Conservation (phyloP, 805 yeast species). For the Suhomyces faveliae region DNA sequence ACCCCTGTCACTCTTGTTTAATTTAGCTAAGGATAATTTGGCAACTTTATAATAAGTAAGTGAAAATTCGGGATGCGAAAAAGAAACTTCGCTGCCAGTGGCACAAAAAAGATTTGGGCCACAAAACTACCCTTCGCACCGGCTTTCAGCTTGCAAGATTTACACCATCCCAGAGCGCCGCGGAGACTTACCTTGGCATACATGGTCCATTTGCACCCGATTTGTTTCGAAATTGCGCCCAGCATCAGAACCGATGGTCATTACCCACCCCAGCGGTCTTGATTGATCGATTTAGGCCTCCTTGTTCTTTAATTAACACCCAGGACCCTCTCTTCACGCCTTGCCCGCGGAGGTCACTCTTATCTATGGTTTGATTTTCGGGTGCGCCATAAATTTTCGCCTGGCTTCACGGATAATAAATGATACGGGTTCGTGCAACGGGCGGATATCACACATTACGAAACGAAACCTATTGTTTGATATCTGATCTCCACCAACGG, state of each 20-base stretch:
- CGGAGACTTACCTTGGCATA: background rate
- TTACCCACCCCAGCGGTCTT: background rate
- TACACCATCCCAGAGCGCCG: background rate
- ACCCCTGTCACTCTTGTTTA: background rate
- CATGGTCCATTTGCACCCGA: background rate
- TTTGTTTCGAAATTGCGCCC: background rate
- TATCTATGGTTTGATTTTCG: background rate
- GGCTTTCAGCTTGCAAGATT: background rate
- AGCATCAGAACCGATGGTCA: too few species aligned
- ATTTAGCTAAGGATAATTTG: background rate
- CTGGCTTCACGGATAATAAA: background rate
- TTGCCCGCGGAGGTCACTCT: background rate
- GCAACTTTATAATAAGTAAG: background rate
- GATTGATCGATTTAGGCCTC: background rate
- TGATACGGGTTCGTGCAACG: background rate
- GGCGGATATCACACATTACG: background rate
- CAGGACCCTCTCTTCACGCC: background rate
- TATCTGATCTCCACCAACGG: background rate
- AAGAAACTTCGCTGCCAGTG: constrained; percentile 1
- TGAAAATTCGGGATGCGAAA: constrained; percentile 3
- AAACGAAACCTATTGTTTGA: background rate
- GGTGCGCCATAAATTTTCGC: background rate
- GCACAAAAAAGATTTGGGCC: background rate
- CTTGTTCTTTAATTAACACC: background rate
- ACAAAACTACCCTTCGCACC: background rate